A percentile compares a stretch with the other conserved stretches of the same genome.
phyloP scores from a whole-genome alignment of 2,329 filamentous ascomycete genomes.

The Thielaviopsis punctulata region DNA sequence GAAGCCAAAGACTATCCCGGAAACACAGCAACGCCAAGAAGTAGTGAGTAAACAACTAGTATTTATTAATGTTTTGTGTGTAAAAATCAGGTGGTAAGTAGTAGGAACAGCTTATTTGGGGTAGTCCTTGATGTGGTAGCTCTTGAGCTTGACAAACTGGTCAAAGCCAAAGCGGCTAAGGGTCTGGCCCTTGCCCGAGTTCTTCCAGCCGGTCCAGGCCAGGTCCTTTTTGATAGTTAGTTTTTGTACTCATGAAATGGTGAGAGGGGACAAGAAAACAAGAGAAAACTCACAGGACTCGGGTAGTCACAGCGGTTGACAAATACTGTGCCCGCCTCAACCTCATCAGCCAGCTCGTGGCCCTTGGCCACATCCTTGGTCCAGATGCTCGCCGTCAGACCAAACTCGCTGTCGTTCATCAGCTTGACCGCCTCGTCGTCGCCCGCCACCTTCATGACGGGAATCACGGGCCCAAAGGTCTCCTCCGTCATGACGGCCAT shows the following conservation, averaged over 20 bases:
- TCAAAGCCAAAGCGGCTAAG: conserved; percentile 84
- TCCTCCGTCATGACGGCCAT: conserved; percentile 89
- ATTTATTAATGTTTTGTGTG: too few relatives aligned
- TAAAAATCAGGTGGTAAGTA: too few relatives aligned
- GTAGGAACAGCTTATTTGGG: too few relatives aligned
- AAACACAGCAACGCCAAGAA: too few relatives aligned
- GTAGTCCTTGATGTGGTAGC: conserved; percentile 78
- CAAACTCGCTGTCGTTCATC: conserved; percentile 94
- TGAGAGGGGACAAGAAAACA: conserved; percentile 7
- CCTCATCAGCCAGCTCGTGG: conserved; percentile 56
- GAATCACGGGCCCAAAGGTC: conserved; percentile 86
- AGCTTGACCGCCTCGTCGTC: conserved; percentile 67
- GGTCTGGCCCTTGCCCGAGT: conserved; percentile 82
- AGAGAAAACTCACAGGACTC: conserved; percentile 51
- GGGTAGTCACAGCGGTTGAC: conserved; percentile 90
- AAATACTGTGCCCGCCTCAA: conserved; percentile 91
- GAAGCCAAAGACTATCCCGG: too few relatives aligned
- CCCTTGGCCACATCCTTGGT: conserved; percentile 68
- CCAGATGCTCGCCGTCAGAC: conserved; percentile 93
- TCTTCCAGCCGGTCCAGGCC: conserved; percentile 97
- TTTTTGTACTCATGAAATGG: conserved; percentile 9
- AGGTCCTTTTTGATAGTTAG: conserved; percentile 44
- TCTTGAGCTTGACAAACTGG: conserved; percentile 92
- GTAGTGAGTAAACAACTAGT: too few relatives aligned
- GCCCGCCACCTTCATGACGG: conserved; percentile 67